Evolutionary conservation across 768 basidiomycete species (phyloP), one percentile per base, ranked within the genome.

Genomic region (Nidularia pulvinata): DNA sequence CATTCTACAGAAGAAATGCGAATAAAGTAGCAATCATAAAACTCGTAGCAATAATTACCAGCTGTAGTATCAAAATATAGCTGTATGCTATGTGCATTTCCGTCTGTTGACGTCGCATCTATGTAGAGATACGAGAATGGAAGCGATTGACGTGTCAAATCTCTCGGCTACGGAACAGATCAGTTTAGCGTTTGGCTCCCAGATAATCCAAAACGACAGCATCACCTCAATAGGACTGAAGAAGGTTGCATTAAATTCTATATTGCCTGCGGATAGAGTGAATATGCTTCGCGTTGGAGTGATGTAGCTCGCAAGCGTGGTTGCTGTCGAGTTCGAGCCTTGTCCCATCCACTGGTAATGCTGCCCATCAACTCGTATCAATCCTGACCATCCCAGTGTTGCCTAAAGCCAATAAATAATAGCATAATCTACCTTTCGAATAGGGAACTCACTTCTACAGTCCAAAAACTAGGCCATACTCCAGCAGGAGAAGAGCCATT

Each of bases 161-260:
- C 78, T 6, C 60, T 57, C 7, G 79, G 77, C 82, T 83, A 49
- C 1, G 7, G 9, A 16, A 32, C 10, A 22, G 11, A 33, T 34
- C 25, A 30, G 4, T 30, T 30, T 30, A 30, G 25, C 25, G 25
- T 30, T 30, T 30, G 25, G 25, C 25, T 30, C 25, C 25, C 25
- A 30, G 25, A 30, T 30, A 30, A 30, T 30, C 3, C 25, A 30
- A 30, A 30, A 30, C 4, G 25, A 30, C 4, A 30, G 25, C 25
- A 30, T 30, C 57, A 82, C 83, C 76, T 84, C 83, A 6, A 85
- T 73, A 6, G 83, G 84, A 58, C 79, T 83, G 7, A 84, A 63
- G 57, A 84, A 86, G 3, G 69, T 78, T 9, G 76, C 73, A 33
- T 76, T 78, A 16, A 86, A 67, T 49, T 74, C 69, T 33, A 86